These are phyloP conservation scores for Megacollybia marginata DNA, from an alignment of 768 basidiomycete genomes.

Conservation along the genomic window DNA sequence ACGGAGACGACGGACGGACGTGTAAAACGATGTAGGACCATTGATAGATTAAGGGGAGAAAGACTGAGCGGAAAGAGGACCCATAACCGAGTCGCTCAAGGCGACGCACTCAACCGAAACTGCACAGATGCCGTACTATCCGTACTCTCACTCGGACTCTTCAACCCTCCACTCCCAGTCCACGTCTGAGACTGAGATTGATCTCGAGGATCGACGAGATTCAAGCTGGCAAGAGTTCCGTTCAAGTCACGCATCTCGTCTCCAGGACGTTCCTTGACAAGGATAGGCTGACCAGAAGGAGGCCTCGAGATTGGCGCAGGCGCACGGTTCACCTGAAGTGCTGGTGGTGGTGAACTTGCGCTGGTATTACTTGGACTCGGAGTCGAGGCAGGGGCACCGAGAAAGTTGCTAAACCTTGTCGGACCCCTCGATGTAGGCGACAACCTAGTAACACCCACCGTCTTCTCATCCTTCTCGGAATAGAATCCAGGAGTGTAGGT, in stretches of 20 bases:
- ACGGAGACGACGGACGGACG: neutral
- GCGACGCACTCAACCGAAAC: neutral
- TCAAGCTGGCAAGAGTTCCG: slow-evolving; percentile 68
- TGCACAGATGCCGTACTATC: slow-evolving; percentile 8
- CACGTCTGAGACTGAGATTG: neutral
- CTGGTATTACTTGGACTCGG: too few species aligned
- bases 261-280: slow-evolving; percentile 13
- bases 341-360: neutral
- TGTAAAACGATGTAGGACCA: too few species aligned
- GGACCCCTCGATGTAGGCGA: neutral
- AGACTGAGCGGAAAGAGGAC: too few species aligned
- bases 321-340: neutral
- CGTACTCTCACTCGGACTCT: slow-evolving; percentile 5
- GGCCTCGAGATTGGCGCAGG: slow-evolving; percentile 45
- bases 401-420: neutral
- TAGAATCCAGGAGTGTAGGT: slow-evolving; percentile 46
- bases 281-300: slow-evolving; percentile 35
- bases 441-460: neutral
- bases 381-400: neutral
- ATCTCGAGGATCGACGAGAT: slow-evolving; percentile 40
- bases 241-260: slow-evolving; percentile 58
- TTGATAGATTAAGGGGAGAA: too few species aligned
- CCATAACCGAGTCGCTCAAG: too few species aligned
- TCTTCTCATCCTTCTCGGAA: slow-evolving; percentile 1
- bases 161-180: neutral